Conservation (phyloP, 768 basidiomycete genomes). For the Phanerochaete sordida region DNA sequence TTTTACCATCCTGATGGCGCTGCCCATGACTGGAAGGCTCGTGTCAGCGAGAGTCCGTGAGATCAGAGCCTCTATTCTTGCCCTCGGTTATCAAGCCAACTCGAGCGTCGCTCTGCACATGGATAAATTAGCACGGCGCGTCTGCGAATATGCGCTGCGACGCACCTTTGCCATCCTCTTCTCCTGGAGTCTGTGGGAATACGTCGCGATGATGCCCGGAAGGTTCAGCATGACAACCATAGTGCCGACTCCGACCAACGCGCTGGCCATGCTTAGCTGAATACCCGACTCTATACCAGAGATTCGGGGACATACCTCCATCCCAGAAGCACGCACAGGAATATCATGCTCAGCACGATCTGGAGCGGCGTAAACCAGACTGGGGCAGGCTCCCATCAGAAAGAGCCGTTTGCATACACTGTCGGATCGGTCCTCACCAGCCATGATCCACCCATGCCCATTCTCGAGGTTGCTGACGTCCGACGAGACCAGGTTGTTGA, state of each 20-base stretch:
- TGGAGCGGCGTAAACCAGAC: conserved; percentile 38
- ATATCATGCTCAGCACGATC: conserved; percentile 33
- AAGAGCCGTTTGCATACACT: no score
- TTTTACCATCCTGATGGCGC: conserved; percentile 44
- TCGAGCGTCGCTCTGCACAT: conserved; percentile 38
- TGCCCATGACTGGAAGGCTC: conserved; percentile 24
- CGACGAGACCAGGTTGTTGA: conserved; percentile 74
- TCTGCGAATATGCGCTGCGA: not conserved
- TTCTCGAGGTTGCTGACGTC: conserved; percentile 40
- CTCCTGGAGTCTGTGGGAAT: conserved; percentile 31
- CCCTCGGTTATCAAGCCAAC: conserved; percentile 42
- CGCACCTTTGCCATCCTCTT: conserved; percentile 40
- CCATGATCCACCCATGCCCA: conserved; percentile 25
- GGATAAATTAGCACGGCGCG: not conserved
- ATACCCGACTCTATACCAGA: not conserved
- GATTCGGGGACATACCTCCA: conserved; percentile 39
- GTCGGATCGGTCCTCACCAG: conserved; percentile 5
- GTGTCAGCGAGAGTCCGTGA: conserved; percentile 15
- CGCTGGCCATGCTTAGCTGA: conserved; percentile 14
- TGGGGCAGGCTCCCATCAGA: no score
- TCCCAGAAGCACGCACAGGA: conserved; percentile 47
- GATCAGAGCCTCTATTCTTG: conserved; percentile 12
- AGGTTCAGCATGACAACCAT: conserved; percentile 40
- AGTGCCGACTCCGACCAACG: conserved; percentile 38
- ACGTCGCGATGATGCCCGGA: conserved; percentile 37